Base-by-base conservation (phyloP, 2,329 filamentous ascomycete genomes). In the Didymosphaeria variabile region DNA sequence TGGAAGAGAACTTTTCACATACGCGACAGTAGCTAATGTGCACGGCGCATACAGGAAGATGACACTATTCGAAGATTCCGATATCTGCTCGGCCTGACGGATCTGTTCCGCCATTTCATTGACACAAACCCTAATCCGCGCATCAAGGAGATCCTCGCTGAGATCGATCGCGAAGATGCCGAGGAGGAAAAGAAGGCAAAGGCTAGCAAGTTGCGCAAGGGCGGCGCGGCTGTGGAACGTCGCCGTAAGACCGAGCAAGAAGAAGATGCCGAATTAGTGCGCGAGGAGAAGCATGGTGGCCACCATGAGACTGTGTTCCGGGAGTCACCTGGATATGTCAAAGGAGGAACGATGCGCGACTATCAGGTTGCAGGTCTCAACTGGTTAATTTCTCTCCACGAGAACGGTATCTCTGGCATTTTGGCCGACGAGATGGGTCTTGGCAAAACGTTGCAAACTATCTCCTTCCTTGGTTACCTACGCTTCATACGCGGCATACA, bases 371-470 rank as follows among this genome's bases (percentile, higher is more conserved):
- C 92, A 36, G 95, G 95, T 67, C 84, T 99, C 68, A 99, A 99
- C 79, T 99, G 95, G 95, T 86, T 99, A 49, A 93, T 99, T 69
- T 98, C 94, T 13, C 86, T 99, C 6, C 95, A 99, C 73, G 95
- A 99, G 79, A 99, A 99, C 73, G 95, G 95, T 83, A 99, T 99
- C 68, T 98, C 94, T 21, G 95, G 95, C 69, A 99, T 99, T 65
- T 84, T 99, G 53, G 95, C 95, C 63, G 95, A 99, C 75, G 95
- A 99, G 81, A 99, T 99, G 95, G 95, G 95, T 79, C 85, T 99
- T 21, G 95, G 95, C 72, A 99, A 99, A 84, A 99, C 95, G 0
- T 81, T 99, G 31, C 95, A 99, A 80, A 99, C 95, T 0, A 99
- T 99, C 62, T 91, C 95, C 1, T 99, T 99, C 80, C 82, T 99